phyloP scores from a whole-genome alignment of 2,329 filamentous ascomycete genomes.

The Periconia macrospinosa region DNA sequence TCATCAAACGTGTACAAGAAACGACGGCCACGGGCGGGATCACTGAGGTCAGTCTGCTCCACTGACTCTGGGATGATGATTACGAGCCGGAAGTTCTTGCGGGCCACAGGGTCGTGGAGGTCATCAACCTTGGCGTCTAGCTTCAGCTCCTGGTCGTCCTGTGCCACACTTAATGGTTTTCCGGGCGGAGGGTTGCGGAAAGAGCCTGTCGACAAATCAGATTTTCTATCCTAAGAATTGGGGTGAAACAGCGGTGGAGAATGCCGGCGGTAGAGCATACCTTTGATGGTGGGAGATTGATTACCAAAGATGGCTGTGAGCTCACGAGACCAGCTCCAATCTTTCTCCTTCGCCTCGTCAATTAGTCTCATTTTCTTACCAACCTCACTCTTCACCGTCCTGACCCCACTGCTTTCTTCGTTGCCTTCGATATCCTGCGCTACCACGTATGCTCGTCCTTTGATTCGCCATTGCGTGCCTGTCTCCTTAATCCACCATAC shows the following conservation, averaged over 20 bases:
- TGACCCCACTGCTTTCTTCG: slow-evolving; percentile 56
- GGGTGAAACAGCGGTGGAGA: not conserved
- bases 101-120: slow-evolving; percentile 69
- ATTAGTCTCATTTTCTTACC: slow-evolving; percentile 64
- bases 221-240: slow-evolving; percentile 5
- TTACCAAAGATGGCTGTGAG: slow-evolving; percentile 90
- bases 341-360: slow-evolving; percentile 45
- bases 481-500: slow-evolving; percentile 76
- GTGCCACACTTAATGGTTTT: slow-evolving; percentile 49
- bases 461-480: slow-evolving; percentile 81
- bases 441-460: slow-evolving; percentile 75
- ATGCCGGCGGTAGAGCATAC: slow-evolving; percentile 40
- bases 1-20: slow-evolving; percentile 67
- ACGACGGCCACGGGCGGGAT: slow-evolving; percentile 64
- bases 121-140: slow-evolving; percentile 69
- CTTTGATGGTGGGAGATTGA: slow-evolving; percentile 76
- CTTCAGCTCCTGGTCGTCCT: slow-evolving; percentile 47
- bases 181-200: slow-evolving; percentile 61
- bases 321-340: slow-evolving; percentile 80
- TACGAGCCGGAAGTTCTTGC: slow-evolving; percentile 81
- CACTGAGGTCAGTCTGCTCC: slow-evolving; percentile 71
- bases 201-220: slow-evolving; percentile 53
- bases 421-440: slow-evolving; percentile 66
- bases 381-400: slow-evolving; percentile 63
- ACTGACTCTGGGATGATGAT: slow-evolving; percentile 81